These are phyloP conservation scores for Calonectria leucothoes DNA, from an alignment of 2,329 filamentous ascomycete species.

Conservation along the genomic window DNA sequence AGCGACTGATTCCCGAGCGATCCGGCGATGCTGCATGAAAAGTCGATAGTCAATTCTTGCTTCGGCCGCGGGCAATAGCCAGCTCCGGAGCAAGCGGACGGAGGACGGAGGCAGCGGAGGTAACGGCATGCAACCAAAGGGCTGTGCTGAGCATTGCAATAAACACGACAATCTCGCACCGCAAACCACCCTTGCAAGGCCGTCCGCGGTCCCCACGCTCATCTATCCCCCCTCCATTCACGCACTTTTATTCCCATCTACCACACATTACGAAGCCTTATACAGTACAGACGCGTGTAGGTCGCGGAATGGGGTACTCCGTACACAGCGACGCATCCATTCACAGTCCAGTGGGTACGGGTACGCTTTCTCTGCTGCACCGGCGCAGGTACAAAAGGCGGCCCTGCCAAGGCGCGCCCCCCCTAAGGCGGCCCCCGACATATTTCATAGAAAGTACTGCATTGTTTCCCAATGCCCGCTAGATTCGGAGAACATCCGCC, in stretches of 20 bases:
- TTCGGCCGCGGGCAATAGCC: background rate
- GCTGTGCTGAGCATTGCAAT: background rate
- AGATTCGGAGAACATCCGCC: slow-evolving; percentile 1
- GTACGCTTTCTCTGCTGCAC: background rate
- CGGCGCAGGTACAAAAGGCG: background rate
- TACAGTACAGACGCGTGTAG: background rate
- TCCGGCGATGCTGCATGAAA: slow-evolving; percentile 28
- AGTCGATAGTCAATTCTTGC: background rate
- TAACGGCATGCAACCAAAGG: slow-evolving; percentile 6
- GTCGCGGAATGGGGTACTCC: background rate
- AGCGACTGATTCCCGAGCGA: slow-evolving; percentile 38
- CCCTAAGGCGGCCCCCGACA: background rate
- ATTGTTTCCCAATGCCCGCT: background rate
- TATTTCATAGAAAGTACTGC: background rate
- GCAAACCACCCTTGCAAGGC: background rate
- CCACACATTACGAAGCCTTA: background rate
- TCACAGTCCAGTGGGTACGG: background rate
- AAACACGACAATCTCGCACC: background rate
- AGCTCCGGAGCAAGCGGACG: slow-evolving; percentile 6
- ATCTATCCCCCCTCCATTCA: background rate
- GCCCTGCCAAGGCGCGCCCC: background rate
- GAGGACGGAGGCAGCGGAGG: slow-evolving; percentile 16
- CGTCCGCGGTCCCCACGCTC: background rate
- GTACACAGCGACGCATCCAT: background rate
- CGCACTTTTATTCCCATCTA: background rate